phyloP scores from a whole-genome alignment of 2,329 filamentous ascomycete genomes.

The Venturia aucupariae region DNA sequence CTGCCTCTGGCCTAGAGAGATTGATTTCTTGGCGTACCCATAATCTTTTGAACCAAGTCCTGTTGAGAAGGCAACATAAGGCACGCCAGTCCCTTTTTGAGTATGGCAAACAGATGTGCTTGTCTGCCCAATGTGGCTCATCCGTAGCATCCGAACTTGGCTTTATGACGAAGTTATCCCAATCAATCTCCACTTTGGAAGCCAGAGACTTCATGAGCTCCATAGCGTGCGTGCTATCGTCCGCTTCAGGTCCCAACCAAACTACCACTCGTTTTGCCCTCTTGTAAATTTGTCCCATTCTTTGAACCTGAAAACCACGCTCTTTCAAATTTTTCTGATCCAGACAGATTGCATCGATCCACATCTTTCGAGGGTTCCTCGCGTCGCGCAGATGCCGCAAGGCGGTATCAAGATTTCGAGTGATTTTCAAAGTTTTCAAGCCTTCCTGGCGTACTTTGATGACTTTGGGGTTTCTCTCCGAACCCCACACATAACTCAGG shows the following conservation, averaged over 20 bases:
- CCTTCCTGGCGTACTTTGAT: not conserved
- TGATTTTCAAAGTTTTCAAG: not conserved
- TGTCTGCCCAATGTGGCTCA: not conserved
- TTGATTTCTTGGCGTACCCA: slow-evolving; percentile 2
- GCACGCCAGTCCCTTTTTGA: not conserved
- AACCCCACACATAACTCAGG: slow-evolving; percentile 9
- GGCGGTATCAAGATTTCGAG: not conserved
- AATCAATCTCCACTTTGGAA: slow-evolving; percentile 7
- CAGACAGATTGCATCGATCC: slow-evolving; percentile 13
- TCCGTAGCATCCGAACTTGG: not conserved
- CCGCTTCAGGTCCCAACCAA: slow-evolving; percentile 1
- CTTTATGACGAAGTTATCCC: not conserved
- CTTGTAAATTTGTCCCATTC: slow-evolving; percentile 6
- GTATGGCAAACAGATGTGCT: not conserved
- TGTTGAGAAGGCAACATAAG: not conserved
- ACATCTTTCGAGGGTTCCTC: not conserved
- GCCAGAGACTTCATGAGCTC: not conserved
- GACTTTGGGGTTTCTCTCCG: no score
- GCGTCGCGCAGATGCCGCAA: not conserved
- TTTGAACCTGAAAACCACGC: slow-evolving; percentile 6
- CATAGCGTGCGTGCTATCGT: slow-evolving; percentile 3
- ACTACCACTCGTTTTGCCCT: not conserved
- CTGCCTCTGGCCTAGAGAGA: not conserved
- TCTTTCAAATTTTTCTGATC: slow-evolving; percentile 13
- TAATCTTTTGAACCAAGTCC: slow-evolving; percentile 2